Percentiles rank a stretch among this genome's conserved stretches.
Conservation (phyloP, 768 basidiomycete species). For the Chalciporus piperatus region DNA sequence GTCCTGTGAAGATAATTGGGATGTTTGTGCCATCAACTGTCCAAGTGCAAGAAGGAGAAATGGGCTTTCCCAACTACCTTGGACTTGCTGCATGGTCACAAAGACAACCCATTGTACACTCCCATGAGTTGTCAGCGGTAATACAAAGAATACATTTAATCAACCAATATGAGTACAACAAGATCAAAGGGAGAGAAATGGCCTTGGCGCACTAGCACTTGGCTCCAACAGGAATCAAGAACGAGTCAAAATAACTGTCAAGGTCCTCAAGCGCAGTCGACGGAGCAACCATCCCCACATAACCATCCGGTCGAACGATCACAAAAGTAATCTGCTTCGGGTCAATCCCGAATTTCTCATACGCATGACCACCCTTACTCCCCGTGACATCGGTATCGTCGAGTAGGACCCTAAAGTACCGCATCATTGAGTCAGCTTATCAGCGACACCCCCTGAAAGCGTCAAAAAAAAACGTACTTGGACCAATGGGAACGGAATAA, state of each 20-base stretch:
- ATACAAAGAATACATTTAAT: neutral
- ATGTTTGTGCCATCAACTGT: neutral
- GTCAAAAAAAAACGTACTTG: conserved; percentile 33
- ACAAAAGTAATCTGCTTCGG: conserved; percentile 30
- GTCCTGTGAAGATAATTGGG: neutral
- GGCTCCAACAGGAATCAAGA: conserved; percentile 32
- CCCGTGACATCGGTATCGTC: conserved; percentile 35
- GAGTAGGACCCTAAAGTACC: conserved; percentile 30
- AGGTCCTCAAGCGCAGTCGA: conserved; percentile 33
- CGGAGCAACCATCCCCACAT: conserved; percentile 36
- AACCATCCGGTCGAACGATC: conserved; percentile 41
- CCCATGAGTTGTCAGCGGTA: neutral
- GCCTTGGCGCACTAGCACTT: neutral
- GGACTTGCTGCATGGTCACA: too few species aligned
- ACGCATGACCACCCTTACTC: conserved; percentile 32
- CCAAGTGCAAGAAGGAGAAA: too few species aligned
- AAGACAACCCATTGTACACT: too few species aligned
- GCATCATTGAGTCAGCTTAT: neutral
- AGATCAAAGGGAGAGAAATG: neutral
- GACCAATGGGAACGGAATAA: conserved; percentile 41
- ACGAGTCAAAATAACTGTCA: conserved; percentile 46
- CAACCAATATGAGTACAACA: neutral
- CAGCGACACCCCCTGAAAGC: neutral
- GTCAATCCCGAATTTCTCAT: conserved; percentile 35
- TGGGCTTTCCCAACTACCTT: too few species aligned